These are phyloP conservation scores for Niveomyces coronatus DNA, from an alignment of 2,329 filamentous ascomycete genomes.

Conservation along the genomic window DNA sequence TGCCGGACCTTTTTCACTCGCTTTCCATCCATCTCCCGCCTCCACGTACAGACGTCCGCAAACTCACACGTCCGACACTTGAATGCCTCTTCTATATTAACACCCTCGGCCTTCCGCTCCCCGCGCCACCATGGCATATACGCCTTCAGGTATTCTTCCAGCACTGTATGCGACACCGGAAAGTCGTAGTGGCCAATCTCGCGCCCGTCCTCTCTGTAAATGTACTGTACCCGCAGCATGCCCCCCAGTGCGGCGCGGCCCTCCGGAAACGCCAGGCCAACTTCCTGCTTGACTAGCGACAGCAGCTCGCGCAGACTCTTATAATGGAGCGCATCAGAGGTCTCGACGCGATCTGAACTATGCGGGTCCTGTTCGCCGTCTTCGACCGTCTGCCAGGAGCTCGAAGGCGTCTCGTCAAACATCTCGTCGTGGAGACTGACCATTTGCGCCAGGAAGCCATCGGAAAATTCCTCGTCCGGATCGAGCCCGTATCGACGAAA, in stretches of 20 bases:
- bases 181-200: constrained; percentile 49
- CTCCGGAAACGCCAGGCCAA: constrained; percentile 41
- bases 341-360: background rate
- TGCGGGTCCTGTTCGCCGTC: background rate
- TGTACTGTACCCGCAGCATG: constrained; percentile 44
- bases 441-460: constrained; percentile 68
- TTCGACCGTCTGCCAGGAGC: constrained; percentile 12
- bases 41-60: constrained; percentile 67
- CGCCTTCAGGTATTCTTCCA: constrained; percentile 56
- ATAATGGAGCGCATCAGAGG: constrained; percentile 34
- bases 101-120: constrained; percentile 59
- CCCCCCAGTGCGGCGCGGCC: constrained; percentile 37
- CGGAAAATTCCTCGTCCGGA: constrained; percentile 57
- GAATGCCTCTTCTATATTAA: constrained; percentile 73
- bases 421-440: constrained; percentile 56
- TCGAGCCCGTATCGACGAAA: constrained; percentile 64
- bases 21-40: constrained; percentile 57
- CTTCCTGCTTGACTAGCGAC: constrained; percentile 33
- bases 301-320: constrained; percentile 37
- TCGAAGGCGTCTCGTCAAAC: constrained; percentile 42
- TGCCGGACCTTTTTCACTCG: constrained; percentile 17
- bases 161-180: constrained; percentile 50
- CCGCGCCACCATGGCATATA: constrained; percentile 88
- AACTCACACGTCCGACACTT: constrained; percentile 87
- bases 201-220: constrained; percentile 40